Evolutionary conservation across 2,329 filamentous ascomycete genomes (phyloP).

Genomic region (Colletotrichum sp.): DNA sequence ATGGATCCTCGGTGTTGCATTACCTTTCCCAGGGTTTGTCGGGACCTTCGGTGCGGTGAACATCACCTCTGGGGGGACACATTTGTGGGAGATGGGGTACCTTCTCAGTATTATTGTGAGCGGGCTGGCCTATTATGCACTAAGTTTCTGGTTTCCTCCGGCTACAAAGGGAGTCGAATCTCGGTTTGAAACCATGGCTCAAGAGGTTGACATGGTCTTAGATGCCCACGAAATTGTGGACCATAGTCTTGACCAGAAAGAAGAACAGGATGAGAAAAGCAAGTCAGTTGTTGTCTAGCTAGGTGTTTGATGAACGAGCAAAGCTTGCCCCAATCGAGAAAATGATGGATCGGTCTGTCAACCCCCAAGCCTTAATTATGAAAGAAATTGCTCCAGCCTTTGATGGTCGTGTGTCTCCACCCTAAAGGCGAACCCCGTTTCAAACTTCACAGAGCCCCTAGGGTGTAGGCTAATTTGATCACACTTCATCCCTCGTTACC

Average conservation of each 20-base stretch:
- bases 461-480: neutral
- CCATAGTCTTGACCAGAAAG: neutral
- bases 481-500: neutral
- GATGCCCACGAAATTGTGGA: neutral
- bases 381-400: neutral
- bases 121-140: neutral
- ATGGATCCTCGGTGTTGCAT: neutral
- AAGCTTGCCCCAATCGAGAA: neutral
- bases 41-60: neutral
- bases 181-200: neutral
- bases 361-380: rapidly evolving
- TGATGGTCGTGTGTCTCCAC: neutral
- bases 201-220: neutral
- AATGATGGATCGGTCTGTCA: neutral
- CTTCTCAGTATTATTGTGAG: neutral
- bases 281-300: neutral
- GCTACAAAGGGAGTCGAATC: neutral
- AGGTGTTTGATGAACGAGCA: neutral
- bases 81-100: neutral
- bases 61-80: neutral
- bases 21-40: neutral
- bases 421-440: neutral
- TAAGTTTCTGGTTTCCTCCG: neutral
- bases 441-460: neutral
- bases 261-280: neutral